Percentiles rank a stretch among this genome's conserved stretches.
phyloP scores from a whole-genome alignment of 2,329 filamentous ascomycete species.

The Aspergillus oerlinghausenensis region DNA sequence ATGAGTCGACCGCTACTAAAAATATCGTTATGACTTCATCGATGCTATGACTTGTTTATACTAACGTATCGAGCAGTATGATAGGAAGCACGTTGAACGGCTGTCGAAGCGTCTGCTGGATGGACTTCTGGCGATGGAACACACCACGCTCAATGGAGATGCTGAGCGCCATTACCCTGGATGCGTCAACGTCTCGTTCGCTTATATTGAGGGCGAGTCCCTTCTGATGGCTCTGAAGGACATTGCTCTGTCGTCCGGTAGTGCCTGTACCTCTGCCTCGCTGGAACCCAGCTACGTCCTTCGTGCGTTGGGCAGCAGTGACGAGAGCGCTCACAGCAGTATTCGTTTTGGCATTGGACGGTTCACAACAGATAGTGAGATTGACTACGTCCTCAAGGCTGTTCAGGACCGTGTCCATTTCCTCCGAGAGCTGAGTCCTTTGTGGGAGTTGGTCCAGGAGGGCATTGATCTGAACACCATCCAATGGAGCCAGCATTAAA shows the following conservation, averaged over 20 bases:
- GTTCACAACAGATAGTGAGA: slow-evolving; percentile 91
- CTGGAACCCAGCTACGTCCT: slow-evolving; percentile 95
- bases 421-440: slow-evolving; percentile 85
- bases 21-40: slow-evolving; percentile 12
- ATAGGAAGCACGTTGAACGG: slow-evolving; percentile 73
- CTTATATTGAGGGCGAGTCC: slow-evolving; percentile 96
- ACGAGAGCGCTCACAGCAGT: slow-evolving; percentile 96
- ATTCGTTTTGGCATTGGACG: slow-evolving; percentile 96
- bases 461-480: slow-evolving; percentile 93
- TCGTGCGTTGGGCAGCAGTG: slow-evolving; percentile 87
- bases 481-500: slow-evolving; percentile 85
- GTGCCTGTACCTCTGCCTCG: slow-evolving; percentile 94
- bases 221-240: slow-evolving; percentile 98
- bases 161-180: slow-evolving; percentile 81
- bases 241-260: slow-evolving; percentile 92
- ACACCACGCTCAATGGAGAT: slow-evolving; percentile 88
- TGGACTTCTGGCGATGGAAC: slow-evolving; percentile 82
- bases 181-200: slow-evolving; percentile 97
- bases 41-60: neutral
- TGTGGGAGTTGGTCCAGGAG: slow-evolving; percentile 98
- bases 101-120: slow-evolving; percentile 80
- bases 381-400: slow-evolving; percentile 95
- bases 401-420: slow-evolving; percentile 88
- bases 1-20: slow-evolving; percentile 44
- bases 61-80: slow-evolving; percentile 63